Evolutionary conservation across 225 moss, liverwort and hornwort genomes (phyloP).

Genomic region (Physcomitrellopsis africana): DNA sequence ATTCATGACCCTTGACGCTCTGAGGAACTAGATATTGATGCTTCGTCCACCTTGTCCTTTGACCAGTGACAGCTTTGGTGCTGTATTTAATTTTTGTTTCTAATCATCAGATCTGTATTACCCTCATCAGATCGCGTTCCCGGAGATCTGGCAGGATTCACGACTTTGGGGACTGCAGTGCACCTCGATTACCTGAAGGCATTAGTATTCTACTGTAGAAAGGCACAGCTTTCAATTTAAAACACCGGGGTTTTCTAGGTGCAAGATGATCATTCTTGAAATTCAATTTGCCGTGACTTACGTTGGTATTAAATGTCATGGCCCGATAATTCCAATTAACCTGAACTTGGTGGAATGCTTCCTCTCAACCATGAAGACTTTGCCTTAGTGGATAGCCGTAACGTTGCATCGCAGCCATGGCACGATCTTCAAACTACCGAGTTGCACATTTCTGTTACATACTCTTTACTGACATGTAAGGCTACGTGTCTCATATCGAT

Average conservation of each 20-base stretch:
- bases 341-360: constrained; percentile 43
- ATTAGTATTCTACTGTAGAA: constrained; percentile 6
- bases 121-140: too few species aligned
- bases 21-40: constrained; percentile 17
- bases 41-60: constrained; percentile 24
- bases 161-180: constrained; percentile 6
- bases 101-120: background rate
- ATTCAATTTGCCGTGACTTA: too few species aligned
- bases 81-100: background rate
- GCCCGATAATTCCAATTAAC: too few species aligned
- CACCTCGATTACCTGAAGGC: constrained; percentile 7
- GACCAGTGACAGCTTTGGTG: constrained; percentile 6
- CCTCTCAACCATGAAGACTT: constrained; percentile 61
- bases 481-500: background rate
- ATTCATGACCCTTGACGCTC: constrained; percentile 18
- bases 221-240: constrained; percentile 12
- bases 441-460: background rate
- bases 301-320: too few species aligned
- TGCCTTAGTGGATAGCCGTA: constrained; percentile 69
- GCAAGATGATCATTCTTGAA: background rate
- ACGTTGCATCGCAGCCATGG: constrained; percentile 59
- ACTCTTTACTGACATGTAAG: background rate
- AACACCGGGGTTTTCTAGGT: constrained; percentile 7
- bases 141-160: too few species aligned
- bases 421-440: constrained; percentile 48